Conservation (phyloP, 2,329 filamentous ascomycete genomes). For the Pestalotiopsis sp. region DNA sequence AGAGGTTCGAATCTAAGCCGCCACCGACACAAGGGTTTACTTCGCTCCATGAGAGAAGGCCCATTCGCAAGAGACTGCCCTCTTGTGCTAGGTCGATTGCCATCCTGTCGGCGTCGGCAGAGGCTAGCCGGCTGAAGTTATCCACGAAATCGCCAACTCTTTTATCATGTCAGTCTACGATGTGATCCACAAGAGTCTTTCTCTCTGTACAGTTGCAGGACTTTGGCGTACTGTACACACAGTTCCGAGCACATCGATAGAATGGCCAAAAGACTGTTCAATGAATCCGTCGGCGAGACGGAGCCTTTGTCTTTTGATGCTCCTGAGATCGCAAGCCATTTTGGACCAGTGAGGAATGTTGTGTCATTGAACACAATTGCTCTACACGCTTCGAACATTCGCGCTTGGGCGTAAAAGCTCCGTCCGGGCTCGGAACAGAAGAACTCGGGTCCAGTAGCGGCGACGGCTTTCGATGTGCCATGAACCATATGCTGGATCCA, state of each 20-base stretch:
- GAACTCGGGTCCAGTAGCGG: constrained; percentile 1
- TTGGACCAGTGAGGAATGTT: constrained; percentile 7
- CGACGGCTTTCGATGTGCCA: constrained; percentile 11
- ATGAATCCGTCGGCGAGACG: background rate
- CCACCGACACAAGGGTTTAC: background rate
- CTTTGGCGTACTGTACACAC: constrained; percentile 8
- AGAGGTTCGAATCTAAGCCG: background rate
- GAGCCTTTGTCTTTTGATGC: too few species aligned
- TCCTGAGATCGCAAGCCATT: background rate
- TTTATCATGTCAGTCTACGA: background rate
- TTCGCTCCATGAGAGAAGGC: background rate
- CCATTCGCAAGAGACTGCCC: background rate
- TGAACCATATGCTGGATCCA: constrained; percentile 15
- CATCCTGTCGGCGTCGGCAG: background rate
- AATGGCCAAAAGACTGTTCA: constrained; percentile 3
- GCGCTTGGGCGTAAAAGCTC: constrained; percentile 10
- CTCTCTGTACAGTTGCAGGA: too few species aligned
- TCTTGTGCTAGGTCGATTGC: constrained; percentile 1
- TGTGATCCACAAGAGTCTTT: background rate
- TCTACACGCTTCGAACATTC: constrained; percentile 13
- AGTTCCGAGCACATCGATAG: constrained; percentile 10
- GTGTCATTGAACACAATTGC: constrained; percentile 7
- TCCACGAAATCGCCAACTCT: background rate
- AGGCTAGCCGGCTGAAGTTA: background rate
- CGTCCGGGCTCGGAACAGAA: background rate